A percentile compares a stretch with the other conserved stretches of the same genome.
phyloP scores from a whole-genome alignment of 768 basidiomycete genomes.

The Russula emetica region DNA sequence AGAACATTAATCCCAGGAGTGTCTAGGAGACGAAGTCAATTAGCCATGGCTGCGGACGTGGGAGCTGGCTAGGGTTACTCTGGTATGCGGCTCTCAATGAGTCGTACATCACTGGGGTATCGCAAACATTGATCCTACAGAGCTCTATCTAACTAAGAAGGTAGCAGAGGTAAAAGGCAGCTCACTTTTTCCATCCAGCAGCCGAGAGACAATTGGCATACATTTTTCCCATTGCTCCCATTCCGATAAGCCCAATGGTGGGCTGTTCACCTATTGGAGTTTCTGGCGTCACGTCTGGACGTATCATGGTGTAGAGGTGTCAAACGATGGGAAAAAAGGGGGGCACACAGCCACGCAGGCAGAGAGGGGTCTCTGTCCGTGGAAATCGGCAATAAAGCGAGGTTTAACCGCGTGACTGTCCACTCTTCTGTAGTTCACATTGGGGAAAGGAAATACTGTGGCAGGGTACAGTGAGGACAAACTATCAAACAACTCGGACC shows the following conservation, averaged over 20 bases:
- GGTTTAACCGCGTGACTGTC: background rate
- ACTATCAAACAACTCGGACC: slow-evolving; percentile 8
- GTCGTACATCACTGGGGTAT: slow-evolving; percentile 70
- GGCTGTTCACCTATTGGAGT: slow-evolving; percentile 54
- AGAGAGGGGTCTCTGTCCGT: background rate
- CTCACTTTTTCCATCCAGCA: slow-evolving; percentile 84
- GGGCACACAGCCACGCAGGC: background rate
- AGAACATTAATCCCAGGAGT: slow-evolving; percentile 62
- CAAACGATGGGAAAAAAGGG: background rate
- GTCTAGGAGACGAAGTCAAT: slow-evolving; percentile 35
- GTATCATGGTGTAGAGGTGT: slow-evolving; percentile 11
- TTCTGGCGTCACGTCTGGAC: slow-evolving; percentile 33
- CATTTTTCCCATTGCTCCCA: slow-evolving; percentile 98
- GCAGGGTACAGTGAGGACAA: slow-evolving; percentile 9
- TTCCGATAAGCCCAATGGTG: slow-evolving; percentile 86
- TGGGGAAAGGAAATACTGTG: background rate
- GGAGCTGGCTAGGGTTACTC: slow-evolving; percentile 40
- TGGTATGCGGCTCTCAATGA: slow-evolving; percentile 54
- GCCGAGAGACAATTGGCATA: slow-evolving; percentile 74
- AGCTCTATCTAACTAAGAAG: slow-evolving; percentile 1
- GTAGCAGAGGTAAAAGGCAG: background rate
- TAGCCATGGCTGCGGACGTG: background rate
- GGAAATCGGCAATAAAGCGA: background rate
- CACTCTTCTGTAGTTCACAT: background rate
- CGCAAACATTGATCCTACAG: slow-evolving; percentile 83